Base-by-base conservation (phyloP, 257 asterid species). In the Ophiorrhiza pumila region DNA sequence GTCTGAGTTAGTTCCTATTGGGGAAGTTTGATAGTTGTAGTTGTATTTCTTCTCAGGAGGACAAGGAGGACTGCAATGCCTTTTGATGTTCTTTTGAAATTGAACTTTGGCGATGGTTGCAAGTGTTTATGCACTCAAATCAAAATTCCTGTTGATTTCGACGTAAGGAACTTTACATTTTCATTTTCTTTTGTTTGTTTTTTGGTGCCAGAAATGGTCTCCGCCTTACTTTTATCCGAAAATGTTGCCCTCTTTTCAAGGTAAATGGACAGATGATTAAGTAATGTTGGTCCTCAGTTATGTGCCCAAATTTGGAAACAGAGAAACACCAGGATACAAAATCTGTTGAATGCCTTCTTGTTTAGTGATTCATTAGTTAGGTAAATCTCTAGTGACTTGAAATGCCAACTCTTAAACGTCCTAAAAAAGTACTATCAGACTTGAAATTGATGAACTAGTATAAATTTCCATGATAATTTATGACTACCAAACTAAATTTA, bases 21-120 rank as follows among this genome's bases (percentile, higher is more conserved):
- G 10, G 10, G 8, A 42, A 52, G 43, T 34, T 52, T 65, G 46
- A 65, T 31, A 50, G 22, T 65, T 25, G 46, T 25, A 52, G 65
- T 71, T 76, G 61, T 60, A 65, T 74, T 77, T 59, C 71, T 67
- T 58, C 31, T 80, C 89, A 93, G 98, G 92, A 88, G 98, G 85
- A 89, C 91, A 12, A 84, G 77, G 32, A 85, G 77, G 81, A 80
- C 79, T 74, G 69, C 87, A 57, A 81, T 82, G 64, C 85, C 93
- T 63, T 93, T 91, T 77, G 85, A 86, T 71, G 72, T 89, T 70
- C 39, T 72, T 65, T 70, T 93, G 82, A 93, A 82, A 69, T 71
- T 93, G 81, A 80, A 85, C 84, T 91, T 91, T 72, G 72, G 95
- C 41, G 84, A 90, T 65, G 98, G 97, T 78, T 93, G 98, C 86